Conservation (phyloP, 2,329 filamentous ascomycete genomes). For the Nemania bipapillata region DNA sequence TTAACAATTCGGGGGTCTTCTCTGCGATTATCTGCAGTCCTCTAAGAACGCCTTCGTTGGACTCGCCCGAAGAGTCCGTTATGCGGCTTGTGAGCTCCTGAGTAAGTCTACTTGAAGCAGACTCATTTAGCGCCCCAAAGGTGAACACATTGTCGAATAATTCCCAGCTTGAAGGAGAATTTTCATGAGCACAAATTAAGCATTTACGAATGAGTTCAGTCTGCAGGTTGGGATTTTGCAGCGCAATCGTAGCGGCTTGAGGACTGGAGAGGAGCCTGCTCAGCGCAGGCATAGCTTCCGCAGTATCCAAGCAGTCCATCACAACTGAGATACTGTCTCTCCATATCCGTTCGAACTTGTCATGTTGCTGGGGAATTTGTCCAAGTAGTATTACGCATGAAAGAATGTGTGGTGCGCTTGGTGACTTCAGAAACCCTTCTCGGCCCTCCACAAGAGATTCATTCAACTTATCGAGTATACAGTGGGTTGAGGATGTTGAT, state of each 20-base stretch:
- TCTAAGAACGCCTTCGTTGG: slow-evolving; percentile 52
- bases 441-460: slow-evolving; percentile 67
- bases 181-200: slow-evolving; percentile 53
- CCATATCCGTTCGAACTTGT: slow-evolving; percentile 59
- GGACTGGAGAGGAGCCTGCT: slow-evolving; percentile 61
- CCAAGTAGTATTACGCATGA: slow-evolving; percentile 70
- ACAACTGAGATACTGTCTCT: slow-evolving; percentile 57
- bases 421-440: slow-evolving; percentile 70
- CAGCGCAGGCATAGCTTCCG: slow-evolving; percentile 53
- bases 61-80: slow-evolving; percentile 41
- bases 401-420: slow-evolving; percentile 74
- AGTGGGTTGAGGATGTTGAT: slow-evolving; percentile 43
- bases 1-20: slow-evolving; percentile 58
- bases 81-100: slow-evolving; percentile 48
- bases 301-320: slow-evolving; percentile 50
- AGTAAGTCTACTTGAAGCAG: slow-evolving; percentile 51
- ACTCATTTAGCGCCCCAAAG: slow-evolving; percentile 55
- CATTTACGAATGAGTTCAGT: slow-evolving; percentile 57
- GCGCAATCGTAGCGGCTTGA: slow-evolving; percentile 55
- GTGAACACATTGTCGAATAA: slow-evolving; percentile 62
- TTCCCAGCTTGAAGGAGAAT: slow-evolving; percentile 53
- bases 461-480: slow-evolving; percentile 59
- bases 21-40: slow-evolving; percentile 62
- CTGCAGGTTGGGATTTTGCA: slow-evolving; percentile 58
- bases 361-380: slow-evolving; percentile 54